These are phyloP conservation scores for Acanthamoeba lenticulata DNA, from an alignment of 208 protist species.

Conservation along the genomic window DNA sequence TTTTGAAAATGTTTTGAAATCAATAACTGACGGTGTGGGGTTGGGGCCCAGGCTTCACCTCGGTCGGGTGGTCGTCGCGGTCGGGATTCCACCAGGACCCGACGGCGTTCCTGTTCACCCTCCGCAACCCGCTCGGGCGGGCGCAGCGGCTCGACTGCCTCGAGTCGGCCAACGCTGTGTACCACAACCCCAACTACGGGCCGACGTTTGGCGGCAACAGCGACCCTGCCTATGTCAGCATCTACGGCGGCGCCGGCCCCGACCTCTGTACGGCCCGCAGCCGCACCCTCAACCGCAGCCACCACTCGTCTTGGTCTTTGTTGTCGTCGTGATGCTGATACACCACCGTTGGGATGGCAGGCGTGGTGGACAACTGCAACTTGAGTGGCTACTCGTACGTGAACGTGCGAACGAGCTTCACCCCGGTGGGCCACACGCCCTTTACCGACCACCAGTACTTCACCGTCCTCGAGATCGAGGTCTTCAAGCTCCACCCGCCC, in stretches of 20 bases:
- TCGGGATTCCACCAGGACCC: slow-evolving; percentile 30
- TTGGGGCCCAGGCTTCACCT: not conserved
- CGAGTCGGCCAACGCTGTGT: not conserved
- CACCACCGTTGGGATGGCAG: not conserved
- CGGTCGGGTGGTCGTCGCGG: slow-evolving; percentile 18
- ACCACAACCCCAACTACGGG: slow-evolving; percentile 50
- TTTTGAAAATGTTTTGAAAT: too few relatives aligned
- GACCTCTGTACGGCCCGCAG: not conserved
- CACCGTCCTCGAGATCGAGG: slow-evolving; percentile 34
- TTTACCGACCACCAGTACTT: slow-evolving; percentile 51
- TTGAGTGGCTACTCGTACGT: slow-evolving; percentile 33
- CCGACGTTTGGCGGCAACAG: slow-evolving; percentile 30
- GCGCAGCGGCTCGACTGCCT: not conserved
- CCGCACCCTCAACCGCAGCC: not conserved
- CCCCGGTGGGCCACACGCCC: not conserved
- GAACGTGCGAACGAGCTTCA: slow-evolving; percentile 28
- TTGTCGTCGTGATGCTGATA: not conserved
- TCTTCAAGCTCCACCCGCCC: not conserved
- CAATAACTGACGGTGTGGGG: too few relatives aligned
- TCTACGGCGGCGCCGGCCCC: not conserved
- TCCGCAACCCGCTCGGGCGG: not conserved
- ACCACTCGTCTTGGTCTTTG: not conserved
- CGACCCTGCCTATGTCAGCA: slow-evolving; percentile 12
- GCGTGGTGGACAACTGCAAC: slow-evolving; percentile 44
- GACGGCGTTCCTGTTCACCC: slow-evolving; percentile 15